Percentiles rank a stretch among this genome's conserved stretches.
These are phyloP conservation scores for Abrus pulchellus DNA, from an alignment of 306 rosid species.

Conservation along the genomic window DNA sequence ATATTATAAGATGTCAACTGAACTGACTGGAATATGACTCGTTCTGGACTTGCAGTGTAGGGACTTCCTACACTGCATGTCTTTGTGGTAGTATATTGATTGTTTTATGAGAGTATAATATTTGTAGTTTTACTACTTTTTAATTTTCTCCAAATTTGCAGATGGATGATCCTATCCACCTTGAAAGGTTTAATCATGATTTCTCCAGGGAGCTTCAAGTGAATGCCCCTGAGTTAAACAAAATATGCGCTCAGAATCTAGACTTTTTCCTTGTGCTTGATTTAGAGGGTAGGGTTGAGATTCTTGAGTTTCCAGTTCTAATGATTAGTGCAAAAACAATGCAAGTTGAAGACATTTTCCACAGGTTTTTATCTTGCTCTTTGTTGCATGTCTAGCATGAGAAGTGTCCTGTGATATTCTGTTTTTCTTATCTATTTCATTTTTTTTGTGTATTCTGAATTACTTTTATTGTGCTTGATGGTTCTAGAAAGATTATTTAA, in stretches of 20 bases:
- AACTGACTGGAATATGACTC: constrained; percentile 3
- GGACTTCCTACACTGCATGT: constrained; percentile 8
- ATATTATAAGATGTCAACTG: constrained; percentile 6
- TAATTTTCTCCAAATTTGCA: constrained; percentile 49
- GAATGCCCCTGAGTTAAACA: constrained; percentile 54
- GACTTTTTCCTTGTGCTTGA: constrained; percentile 96
- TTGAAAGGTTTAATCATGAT: constrained; percentile 83
- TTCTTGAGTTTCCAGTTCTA: constrained; percentile 95
- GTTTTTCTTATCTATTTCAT: no score
- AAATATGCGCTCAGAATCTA: constrained; percentile 59
- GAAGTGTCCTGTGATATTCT: constrained; percentile 37
- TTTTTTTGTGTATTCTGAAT: no score
- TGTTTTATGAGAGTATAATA: constrained; percentile 13
- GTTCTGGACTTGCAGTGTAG: constrained; percentile 37
- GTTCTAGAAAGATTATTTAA: constrained; percentile 8
- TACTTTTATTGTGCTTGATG: constrained; percentile 12
- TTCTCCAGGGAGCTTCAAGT: constrained; percentile 80
- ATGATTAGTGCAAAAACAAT: constrained; percentile 72
- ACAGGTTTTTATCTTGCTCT: constrained; percentile 76
- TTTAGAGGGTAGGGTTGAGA: constrained; percentile 97
- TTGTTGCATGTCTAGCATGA: constrained; percentile 38
- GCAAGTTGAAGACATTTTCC: constrained; percentile 82
- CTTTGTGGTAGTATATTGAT: constrained; percentile 28
- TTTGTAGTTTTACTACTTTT: constrained; percentile 29
- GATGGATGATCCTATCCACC: constrained; percentile 87